A percentile compares a stretch with the other conserved stretches of the same genome.
Evolutionary conservation across 306 rosid genomes (phyloP).

Genomic region (Canavalia gladiata): DNA sequence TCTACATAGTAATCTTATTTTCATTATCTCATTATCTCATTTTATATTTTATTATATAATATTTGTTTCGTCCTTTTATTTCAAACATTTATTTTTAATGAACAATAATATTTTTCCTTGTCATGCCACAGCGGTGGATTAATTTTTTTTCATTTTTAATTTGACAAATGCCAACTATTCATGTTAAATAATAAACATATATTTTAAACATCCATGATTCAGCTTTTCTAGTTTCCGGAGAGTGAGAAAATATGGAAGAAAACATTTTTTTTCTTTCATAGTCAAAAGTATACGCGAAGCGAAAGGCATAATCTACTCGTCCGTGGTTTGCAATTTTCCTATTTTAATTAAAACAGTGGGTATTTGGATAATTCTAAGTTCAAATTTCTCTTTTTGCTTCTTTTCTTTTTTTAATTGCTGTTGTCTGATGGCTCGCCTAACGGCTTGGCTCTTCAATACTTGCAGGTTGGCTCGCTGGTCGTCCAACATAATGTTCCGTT

Average conservation of each 20-base stretch:
- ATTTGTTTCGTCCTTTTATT: no score
- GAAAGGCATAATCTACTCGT: not conserved
- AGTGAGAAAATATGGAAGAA: not conserved
- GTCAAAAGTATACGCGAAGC: not conserved
- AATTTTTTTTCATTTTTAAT: conserved; percentile 30
- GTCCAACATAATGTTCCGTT: conserved; percentile 11
- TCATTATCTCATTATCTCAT: no score
- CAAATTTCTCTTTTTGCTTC: not conserved
- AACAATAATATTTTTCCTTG: no score
- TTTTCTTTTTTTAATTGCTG: not conserved
- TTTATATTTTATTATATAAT: no score
- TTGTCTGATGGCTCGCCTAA: not conserved
- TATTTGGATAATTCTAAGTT: not conserved
- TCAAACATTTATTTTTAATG: no score
- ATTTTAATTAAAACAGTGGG: conserved; percentile 25
- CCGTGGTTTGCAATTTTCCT: not conserved
- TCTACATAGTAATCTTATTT: no score
- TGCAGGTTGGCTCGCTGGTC: not conserved
- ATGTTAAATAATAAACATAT: conserved; percentile 4
- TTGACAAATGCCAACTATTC: conserved; percentile 14
- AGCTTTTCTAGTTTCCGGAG: not conserved
- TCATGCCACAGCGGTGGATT: conserved; percentile 3
- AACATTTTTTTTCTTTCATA: not conserved
- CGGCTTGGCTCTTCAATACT: conserved; percentile 1
- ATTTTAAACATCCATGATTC: not conserved